Conservation (phyloP, 2,329 filamentous ascomycete species). For the Pestalotiopsis fici region DNA sequence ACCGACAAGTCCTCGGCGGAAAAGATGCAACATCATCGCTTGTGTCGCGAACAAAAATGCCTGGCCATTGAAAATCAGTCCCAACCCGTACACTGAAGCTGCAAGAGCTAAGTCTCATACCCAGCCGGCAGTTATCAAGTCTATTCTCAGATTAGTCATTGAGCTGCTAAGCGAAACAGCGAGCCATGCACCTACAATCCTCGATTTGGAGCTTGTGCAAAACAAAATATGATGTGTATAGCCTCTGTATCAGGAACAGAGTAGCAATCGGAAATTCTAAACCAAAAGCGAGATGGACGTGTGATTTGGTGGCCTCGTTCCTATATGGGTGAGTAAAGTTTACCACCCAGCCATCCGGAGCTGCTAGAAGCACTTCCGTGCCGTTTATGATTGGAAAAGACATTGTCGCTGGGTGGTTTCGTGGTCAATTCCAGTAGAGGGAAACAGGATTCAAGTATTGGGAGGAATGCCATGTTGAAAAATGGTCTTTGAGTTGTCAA, state of each 20-base stretch:
- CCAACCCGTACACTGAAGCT: too few relatives aligned
- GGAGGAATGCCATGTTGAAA: not conserved
- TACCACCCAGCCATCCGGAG: constrained; percentile 4
- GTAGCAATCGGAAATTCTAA: constrained; percentile 12
- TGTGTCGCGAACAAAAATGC: not conserved
- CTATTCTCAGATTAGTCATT: not conserved
- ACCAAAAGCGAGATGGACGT: constrained; percentile 8
- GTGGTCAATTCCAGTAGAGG: too few relatives aligned
- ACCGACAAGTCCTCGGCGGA: not conserved
- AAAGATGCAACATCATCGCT: not conserved
- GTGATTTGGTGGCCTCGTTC: constrained; percentile 9
- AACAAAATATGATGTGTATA: constrained; percentile 15
- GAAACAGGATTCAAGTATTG: too few relatives aligned
- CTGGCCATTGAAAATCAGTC: not conserved
- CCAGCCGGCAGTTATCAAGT: not conserved
- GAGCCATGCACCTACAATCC: not conserved
- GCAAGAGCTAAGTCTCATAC: not conserved
- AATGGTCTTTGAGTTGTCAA: not conserved
- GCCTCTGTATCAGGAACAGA: constrained; percentile 15
- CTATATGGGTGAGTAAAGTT: constrained; percentile 12
- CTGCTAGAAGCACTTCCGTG: not conserved
- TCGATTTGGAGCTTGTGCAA: constrained; percentile 6
- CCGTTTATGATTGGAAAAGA: constrained; percentile 4
- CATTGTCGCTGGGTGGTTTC: not conserved
- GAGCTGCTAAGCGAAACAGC: not conserved